These are phyloP conservation scores for Cladosporium sp. DNA, from an alignment of 2,329 filamentous ascomycete genomes.

Conservation along the genomic window DNA sequence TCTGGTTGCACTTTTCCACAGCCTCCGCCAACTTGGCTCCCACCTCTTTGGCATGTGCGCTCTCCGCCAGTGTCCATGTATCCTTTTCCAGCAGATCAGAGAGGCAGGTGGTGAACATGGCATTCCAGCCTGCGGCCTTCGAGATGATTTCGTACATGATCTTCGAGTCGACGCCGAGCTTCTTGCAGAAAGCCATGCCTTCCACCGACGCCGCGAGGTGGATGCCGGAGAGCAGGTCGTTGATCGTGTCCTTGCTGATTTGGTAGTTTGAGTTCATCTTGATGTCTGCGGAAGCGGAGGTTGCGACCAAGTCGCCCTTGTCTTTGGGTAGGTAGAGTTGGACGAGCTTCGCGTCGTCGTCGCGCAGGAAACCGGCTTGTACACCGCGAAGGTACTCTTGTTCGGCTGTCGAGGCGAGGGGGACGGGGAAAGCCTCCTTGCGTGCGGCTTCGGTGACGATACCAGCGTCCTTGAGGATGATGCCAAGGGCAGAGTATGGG, in stretches of 20 bases:
- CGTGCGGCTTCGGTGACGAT: constrained; percentile 69
- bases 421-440: constrained; percentile 58
- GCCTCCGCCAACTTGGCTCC: constrained; percentile 42
- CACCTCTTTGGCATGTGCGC: constrained; percentile 41
- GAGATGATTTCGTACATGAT: constrained; percentile 50
- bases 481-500: constrained; percentile 46
- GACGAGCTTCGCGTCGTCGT: constrained; percentile 59
- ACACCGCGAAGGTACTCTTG: constrained; percentile 64
- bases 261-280: constrained; percentile 39
- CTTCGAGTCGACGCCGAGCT: constrained; percentile 46
- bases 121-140: constrained; percentile 50
- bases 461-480: constrained; percentile 52
- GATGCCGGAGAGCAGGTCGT: constrained; percentile 47
- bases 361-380: constrained; percentile 55
- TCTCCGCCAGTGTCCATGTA: constrained; percentile 36
- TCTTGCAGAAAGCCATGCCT: constrained; percentile 49
- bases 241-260: constrained; percentile 39
- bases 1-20: constrained; percentile 41
- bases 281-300: constrained; percentile 38
- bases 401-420: constrained; percentile 63
- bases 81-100: constrained; percentile 39
- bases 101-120: constrained; percentile 44
- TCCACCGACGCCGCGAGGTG: constrained; percentile 53
- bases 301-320: constrained; percentile 35
- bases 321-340: constrained; percentile 50